phyloP scores from a whole-genome alignment of 148 eudicot genomes.

The Spergularia marina region DNA sequence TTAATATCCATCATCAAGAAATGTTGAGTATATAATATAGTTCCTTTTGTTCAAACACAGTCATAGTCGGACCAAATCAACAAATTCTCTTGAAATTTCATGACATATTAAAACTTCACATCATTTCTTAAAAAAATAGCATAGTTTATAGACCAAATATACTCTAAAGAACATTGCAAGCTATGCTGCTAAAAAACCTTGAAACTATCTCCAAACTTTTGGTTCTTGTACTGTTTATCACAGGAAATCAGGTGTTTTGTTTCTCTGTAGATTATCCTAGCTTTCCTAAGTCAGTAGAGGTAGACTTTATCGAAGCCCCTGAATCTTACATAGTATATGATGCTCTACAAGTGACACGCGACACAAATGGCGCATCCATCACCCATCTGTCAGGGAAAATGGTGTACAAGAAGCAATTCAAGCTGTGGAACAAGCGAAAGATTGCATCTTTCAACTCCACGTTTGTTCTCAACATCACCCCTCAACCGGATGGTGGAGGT shows the following conservation, averaged over 20 bases:
- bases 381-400: constrained; percentile 26
- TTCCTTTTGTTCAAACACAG: background rate
- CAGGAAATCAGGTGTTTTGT: background rate
- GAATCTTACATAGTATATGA: background rate
- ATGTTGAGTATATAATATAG: background rate
- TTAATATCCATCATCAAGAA: background rate
- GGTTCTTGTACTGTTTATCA: background rate
- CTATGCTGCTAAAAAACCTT: background rate
- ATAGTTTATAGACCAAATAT: background rate
- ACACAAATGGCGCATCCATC: constrained; percentile 8
- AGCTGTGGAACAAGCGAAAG: constrained; percentile 18
- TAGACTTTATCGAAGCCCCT: background rate
- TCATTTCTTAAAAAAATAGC: background rate
- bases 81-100: no score
- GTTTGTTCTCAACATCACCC: constrained; percentile 28
- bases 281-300: constrained; percentile 2
- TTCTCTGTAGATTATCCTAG: constrained; percentile 15
- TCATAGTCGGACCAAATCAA: no score
- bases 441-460: constrained; percentile 37
- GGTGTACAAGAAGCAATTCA: constrained; percentile 12
- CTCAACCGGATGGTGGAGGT: constrained; percentile 16
- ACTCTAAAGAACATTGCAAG: background rate
- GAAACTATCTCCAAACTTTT: background rate
- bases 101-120: no score
- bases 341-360: constrained; percentile 40